phyloP scores from a whole-genome alignment of 2,329 filamentous ascomycete genomes.

The Aspergillus puulaauensis region DNA sequence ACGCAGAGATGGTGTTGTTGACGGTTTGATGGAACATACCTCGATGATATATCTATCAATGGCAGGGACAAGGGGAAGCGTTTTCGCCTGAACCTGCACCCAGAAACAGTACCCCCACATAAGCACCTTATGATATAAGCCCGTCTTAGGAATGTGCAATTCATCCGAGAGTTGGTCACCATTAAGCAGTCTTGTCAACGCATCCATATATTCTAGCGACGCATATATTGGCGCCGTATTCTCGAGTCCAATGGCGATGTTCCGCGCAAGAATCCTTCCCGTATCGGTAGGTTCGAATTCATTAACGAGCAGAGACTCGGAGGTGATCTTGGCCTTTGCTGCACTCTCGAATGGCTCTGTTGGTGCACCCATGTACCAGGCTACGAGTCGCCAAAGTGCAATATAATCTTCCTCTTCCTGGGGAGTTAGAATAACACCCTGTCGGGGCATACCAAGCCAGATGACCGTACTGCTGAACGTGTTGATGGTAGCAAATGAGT shows the following conservation, averaged over 20 bases:
- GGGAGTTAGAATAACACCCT: slow-evolving; percentile 64
- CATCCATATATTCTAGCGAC: slow-evolving; percentile 64
- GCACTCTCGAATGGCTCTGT: slow-evolving; percentile 59
- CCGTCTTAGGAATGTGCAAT: slow-evolving; percentile 58
- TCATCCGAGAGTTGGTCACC: slow-evolving; percentile 61
- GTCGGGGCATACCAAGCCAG: slow-evolving; percentile 67
- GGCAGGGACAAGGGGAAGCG: slow-evolving; percentile 34
- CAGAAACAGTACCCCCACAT: slow-evolving; percentile 64
- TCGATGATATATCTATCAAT: slow-evolving; percentile 55
- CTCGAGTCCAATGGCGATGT: slow-evolving; percentile 68
- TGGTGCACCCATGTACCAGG: slow-evolving; percentile 68
- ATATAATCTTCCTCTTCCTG: slow-evolving; percentile 68
- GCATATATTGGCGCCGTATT: slow-evolving; percentile 64
- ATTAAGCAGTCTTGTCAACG: slow-evolving; percentile 68
- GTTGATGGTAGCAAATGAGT: slow-evolving; percentile 68
- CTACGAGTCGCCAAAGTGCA: slow-evolving; percentile 73
- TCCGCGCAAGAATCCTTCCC: slow-evolving; percentile 66
- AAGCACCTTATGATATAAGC: slow-evolving; percentile 57
- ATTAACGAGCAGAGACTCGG: slow-evolving; percentile 65
- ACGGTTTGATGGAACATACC: slow-evolving; percentile 24
- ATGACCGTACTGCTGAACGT: slow-evolving; percentile 68
- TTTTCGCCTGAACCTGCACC: slow-evolving; percentile 11
- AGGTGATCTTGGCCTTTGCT: slow-evolving; percentile 56
- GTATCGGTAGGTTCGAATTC: slow-evolving; percentile 66
- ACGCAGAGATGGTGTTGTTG: neutral